phyloP scores from a whole-genome alignment of 1,284 basidiomycete genomes.

The Pholiota adiposa region DNA sequence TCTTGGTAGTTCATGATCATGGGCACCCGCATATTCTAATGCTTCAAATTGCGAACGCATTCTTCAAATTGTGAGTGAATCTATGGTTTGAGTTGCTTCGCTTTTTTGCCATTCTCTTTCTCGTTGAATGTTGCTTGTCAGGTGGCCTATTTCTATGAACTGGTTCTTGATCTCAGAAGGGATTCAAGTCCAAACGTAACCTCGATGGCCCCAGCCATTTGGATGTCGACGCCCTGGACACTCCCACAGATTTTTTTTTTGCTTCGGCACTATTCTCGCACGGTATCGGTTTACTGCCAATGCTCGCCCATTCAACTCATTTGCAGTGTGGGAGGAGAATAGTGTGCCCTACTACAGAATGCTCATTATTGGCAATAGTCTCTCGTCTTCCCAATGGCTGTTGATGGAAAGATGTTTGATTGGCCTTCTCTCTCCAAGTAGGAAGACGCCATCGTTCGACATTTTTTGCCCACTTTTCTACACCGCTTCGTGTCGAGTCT shows the following conservation, averaged over 20 bases:
- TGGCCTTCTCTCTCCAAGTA: background rate
- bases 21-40: slow-evolving; percentile 96
- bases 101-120: background rate
- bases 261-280: no score
- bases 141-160: background rate
- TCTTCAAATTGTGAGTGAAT: slow-evolving; percentile 92
- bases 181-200: no score
- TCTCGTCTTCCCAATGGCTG: background rate
- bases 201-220: no score
- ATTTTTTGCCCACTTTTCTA: background rate
- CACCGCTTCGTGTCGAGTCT: background rate
- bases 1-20: slow-evolving; percentile 94
- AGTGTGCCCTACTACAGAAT: no score
- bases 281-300: no score
- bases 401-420: background rate
- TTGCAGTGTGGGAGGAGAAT: no score
- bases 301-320: no score
- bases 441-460: slow-evolving; percentile 3
- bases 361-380: no score
- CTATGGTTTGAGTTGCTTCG: background rate
- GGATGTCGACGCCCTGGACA: no score
- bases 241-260: no score
- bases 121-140: background rate
- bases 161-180: background rate
- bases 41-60: slow-evolving; percentile 97